phyloP scores from a whole-genome alignment of 2,329 filamentous ascomycete genomes.

The Aspergillus bombycis region DNA sequence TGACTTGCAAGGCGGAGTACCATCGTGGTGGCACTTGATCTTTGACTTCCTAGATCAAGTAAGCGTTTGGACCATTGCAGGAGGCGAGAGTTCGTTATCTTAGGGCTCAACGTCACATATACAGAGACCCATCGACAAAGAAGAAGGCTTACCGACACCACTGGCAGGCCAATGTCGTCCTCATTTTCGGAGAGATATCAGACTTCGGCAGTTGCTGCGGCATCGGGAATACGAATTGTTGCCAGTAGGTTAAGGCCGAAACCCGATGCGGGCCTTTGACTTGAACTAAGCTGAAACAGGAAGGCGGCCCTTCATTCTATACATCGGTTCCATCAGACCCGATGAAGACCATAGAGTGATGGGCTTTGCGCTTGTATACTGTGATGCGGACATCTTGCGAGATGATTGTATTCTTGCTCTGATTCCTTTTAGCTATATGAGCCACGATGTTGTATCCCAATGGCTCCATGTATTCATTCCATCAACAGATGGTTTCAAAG shows the following conservation, averaged over 20 bases:
- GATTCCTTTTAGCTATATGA: too few species aligned
- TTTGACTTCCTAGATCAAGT: neutral
- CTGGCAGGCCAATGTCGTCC: neutral
- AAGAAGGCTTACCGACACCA: neutral
- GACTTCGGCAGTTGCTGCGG: neutral
- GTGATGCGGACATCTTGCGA: too few species aligned
- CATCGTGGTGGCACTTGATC: neutral
- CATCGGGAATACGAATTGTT: neutral
- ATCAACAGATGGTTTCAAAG: too few species aligned
- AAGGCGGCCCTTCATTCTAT: too few species aligned
- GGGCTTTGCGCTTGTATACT: too few species aligned
- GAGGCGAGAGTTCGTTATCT: neutral
- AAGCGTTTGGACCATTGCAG: neutral
- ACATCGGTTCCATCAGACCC: too few species aligned
- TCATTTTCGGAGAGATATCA: neutral
- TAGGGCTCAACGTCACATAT: neutral
- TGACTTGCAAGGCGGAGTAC: neutral
- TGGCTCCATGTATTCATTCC: too few species aligned
- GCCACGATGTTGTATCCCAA: too few species aligned
- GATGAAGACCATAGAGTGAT: too few species aligned
- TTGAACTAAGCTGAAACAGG: too few species aligned
- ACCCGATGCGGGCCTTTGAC: neutral
- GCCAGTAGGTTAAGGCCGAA: neutral
- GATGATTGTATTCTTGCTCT: too few species aligned
- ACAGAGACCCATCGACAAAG: neutral